phyloP scores from a whole-genome alignment of 352 stramenopile genomes.

The Globisporangium nagaii region DNA sequence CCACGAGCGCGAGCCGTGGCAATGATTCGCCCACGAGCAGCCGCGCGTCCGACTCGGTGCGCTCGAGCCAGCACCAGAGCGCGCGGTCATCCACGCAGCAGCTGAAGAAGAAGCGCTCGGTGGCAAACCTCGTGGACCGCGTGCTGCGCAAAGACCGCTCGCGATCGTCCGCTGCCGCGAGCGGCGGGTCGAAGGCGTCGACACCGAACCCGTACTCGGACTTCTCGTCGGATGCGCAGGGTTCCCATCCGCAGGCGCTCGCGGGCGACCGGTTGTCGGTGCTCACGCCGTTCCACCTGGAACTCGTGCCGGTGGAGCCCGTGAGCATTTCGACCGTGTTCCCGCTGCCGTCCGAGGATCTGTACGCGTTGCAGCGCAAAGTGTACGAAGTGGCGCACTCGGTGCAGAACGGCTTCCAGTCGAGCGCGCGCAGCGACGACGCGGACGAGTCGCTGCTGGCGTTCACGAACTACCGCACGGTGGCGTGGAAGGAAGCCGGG shows the following conservation, averaged over 20 bases:
- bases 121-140: conserved; percentile 11
- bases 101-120: conserved; percentile 15
- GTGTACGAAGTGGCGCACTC: conserved; percentile 46
- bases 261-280: conserved; percentile 8
- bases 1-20: not conserved
- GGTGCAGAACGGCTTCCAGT: conserved; percentile 40
- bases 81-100: not conserved
- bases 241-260: conserved; percentile 8
- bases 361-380: conserved; percentile 44
- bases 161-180: conserved; percentile 3
- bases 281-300: conserved; percentile 13
- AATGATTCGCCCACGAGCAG: conserved; percentile 9
- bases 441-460: conserved; percentile 32
- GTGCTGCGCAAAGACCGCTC: conserved; percentile 14
- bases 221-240: conserved; percentile 10
- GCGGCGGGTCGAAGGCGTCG: not conserved
- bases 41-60: conserved; percentile 7
- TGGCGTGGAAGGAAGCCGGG: conserved; percentile 32
- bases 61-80: conserved; percentile 2
- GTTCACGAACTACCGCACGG: conserved; percentile 41
- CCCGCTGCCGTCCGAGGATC: conserved; percentile 40
- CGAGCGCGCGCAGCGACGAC: conserved; percentile 27
- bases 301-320: conserved; percentile 35
- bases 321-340: conserved; percentile 50
- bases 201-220: conserved; percentile 16